These are phyloP conservation scores for Rutstroemia sp. DNA, from an alignment of 2,329 filamentous ascomycete genomes.

Conservation along the genomic window DNA sequence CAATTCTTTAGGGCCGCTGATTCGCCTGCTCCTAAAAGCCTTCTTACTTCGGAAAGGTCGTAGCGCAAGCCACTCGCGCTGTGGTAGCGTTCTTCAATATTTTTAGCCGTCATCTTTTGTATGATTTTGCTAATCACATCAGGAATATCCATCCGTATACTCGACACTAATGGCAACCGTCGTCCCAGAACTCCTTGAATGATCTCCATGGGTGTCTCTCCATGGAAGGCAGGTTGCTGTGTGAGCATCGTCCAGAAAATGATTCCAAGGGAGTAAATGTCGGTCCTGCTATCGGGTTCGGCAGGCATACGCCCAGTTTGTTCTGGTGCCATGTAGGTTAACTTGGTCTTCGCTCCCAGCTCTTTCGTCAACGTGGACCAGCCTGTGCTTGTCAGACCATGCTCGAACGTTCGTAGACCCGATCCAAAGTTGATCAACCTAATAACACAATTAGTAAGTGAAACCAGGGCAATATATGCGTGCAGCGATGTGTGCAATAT, in stretches of 20 bases:
- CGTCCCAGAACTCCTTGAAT: slow-evolving; percentile 82
- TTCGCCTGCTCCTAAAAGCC: slow-evolving; percentile 69
- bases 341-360: slow-evolving; percentile 77
- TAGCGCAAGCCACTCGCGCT: slow-evolving; percentile 80
- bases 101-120: slow-evolving; percentile 87
- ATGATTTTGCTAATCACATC: slow-evolving; percentile 77
- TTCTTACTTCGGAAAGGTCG: slow-evolving; percentile 68
- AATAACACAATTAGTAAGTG: neutral
- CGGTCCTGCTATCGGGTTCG: slow-evolving; percentile 84
- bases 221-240: slow-evolving; percentile 72
- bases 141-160: slow-evolving; percentile 73
- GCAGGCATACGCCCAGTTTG: slow-evolving; percentile 90
- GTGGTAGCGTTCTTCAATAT: slow-evolving; percentile 80
- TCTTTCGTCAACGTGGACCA: slow-evolving; percentile 82
- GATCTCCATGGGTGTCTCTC: slow-evolving; percentile 75
- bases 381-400: slow-evolving; percentile 75
- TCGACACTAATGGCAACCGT: slow-evolving; percentile 68
- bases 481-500: no score
- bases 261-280: slow-evolving; percentile 88
- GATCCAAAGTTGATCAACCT: slow-evolving; percentile 74
- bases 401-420: slow-evolving; percentile 80
- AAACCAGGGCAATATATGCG: no score
- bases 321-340: slow-evolving; percentile 88
- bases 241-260: slow-evolving; percentile 82
- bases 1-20: slow-evolving; percentile 63